Conservation (phyloP, 306 rosid genomes). For the Quercus dentata region DNA sequence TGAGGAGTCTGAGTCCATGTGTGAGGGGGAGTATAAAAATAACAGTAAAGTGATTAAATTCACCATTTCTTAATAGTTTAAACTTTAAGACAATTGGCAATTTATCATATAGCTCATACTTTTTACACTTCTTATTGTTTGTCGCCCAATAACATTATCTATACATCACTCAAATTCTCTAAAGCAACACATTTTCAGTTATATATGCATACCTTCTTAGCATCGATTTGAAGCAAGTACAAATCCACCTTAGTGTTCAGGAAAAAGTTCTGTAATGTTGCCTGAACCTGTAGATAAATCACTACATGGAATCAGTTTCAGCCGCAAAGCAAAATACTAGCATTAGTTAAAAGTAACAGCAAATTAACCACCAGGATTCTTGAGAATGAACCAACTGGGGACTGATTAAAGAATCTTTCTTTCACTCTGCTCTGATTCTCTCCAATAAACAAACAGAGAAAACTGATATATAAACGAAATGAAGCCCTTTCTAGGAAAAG, state of each 20-base stretch:
- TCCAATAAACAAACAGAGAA: not conserved
- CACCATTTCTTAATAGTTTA: too few species aligned
- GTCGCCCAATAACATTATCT: not conserved
- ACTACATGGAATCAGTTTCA: not conserved
- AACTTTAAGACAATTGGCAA: too few species aligned
- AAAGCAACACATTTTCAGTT: not conserved
- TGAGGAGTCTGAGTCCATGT: too few species aligned
- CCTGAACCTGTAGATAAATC: conserved; percentile 48
- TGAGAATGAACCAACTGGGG: not conserved
- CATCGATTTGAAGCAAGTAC: conserved; percentile 80
- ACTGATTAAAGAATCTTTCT: not conserved
- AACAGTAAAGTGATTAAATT: too few species aligned
- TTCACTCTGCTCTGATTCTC: not conserved
- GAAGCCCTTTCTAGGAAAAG: not conserved
- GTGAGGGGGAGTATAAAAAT: too few species aligned
- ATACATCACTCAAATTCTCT: not conserved
- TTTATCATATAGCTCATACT: not conserved
- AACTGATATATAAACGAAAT: not conserved
- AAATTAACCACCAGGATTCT: too few species aligned
- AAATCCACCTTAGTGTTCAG: conserved; percentile 49
- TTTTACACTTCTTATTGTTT: not conserved
- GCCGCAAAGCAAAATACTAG: not conserved
- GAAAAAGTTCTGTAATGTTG: conserved; percentile 63
- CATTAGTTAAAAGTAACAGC: too few species aligned
- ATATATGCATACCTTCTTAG: conserved; percentile 49